Evolutionary conservation across 75 land plant species (phyloP).

Genomic region (Larix kaempferi): DNA sequence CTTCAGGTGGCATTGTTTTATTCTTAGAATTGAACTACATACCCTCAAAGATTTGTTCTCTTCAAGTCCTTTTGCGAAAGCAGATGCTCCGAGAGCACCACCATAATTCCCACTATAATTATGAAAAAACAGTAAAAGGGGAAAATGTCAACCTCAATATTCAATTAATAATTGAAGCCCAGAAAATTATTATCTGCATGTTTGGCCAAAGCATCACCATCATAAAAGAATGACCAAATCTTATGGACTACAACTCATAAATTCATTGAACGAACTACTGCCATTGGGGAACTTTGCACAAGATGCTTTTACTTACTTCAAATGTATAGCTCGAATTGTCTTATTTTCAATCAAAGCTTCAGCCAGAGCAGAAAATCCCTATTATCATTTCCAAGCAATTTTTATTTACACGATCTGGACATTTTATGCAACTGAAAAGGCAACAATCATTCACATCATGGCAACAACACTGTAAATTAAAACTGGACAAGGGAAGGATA

Average conservation of each 20-base stretch:
- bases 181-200: not conserved
- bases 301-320: conserved; percentile 58
- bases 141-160: not conserved
- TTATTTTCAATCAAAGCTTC: conserved; percentile 83
- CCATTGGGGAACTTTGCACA: not conserved
- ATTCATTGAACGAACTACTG: not conserved
- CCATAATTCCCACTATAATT: conserved; percentile 94
- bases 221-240: not conserved
- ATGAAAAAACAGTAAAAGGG: not conserved
- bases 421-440: not conserved
- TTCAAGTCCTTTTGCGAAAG: conserved; percentile 93
- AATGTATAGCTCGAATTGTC: conserved; percentile 56
- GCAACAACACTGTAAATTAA: not conserved
- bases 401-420: not conserved
- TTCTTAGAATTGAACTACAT: conserved; percentile 4
- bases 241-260: not conserved
- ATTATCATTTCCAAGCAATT: conserved; percentile 21
- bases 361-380: conserved; percentile 95
- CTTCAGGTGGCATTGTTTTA: not conserved
- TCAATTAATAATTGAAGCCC: not conserved
- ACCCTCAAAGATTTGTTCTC: conserved; percentile 84
- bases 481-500: not conserved
- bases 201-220: not conserved
- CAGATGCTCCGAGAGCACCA: conserved; percentile 93
- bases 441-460: not conserved